Base-by-base conservation (phyloP, 768 basidiomycete genomes). In the Phanerodontia chrysosporium region DNA sequence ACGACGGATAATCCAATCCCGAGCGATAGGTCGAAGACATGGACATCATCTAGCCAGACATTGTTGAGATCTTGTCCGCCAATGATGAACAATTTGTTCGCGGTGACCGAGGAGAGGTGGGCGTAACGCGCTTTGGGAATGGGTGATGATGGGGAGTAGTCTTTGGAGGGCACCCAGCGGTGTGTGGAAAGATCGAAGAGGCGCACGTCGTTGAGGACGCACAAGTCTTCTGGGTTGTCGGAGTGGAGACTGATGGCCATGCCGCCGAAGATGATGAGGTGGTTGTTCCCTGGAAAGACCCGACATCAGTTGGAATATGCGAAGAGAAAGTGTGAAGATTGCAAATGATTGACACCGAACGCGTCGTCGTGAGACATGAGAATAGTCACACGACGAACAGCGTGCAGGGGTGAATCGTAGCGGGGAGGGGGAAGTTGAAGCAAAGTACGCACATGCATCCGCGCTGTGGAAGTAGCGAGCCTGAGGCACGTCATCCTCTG, bases 381-480 rank as follows among this genome's bases (percentile, higher is more conserved):
- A 42, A 12, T 8, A 12, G 39, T 42, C 39, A 42, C 39, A 42
- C 39, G 39, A 42, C 39, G 39, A 35, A 35, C 8, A 7, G 14
- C 14, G 39, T 10, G 18, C 39, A 7, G 39, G 10, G 10, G 10
- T 42, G 8, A 42, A 18, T 5, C 39, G 4, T 35, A 18, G 18
- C 18, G 28, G 22, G 22, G n/a, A 18, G 32, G 49, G 18, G 49
- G n/a, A 29, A n/a, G 49, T 9, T 30, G 5, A 28, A 39, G 21
- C 53, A 57, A n/a, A 61, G 49, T 58, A 74, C 83, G 66, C 70
- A 87, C 90, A 96, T 58, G 86, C 74, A 73, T 97, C 94, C 13
- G 92, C 83, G 61, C 89, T 92, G 74, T 99, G 97, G 69, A 99
- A 99, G 71, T 99, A 99, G 44, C 97, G 85, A 25, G 94, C 83